Base-by-base conservation (phyloP, 2,329 filamentous ascomycete genomes). In the Monosporascus cannonballus region DNA sequence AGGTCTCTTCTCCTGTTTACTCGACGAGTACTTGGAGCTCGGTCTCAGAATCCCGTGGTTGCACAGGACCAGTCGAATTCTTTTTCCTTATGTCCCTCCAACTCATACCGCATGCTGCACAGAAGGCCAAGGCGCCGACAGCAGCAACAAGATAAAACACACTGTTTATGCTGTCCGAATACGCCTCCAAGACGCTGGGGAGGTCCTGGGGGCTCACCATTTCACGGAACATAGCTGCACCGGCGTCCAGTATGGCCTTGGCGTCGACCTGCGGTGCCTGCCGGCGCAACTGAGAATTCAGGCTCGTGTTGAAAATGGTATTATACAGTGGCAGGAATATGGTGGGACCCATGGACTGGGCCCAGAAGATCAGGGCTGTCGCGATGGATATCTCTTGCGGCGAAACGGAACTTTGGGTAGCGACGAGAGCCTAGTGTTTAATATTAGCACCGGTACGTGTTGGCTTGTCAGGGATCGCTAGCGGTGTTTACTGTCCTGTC, bases 31-130 rank as follows among this genome's bases (percentile, higher is more conserved):
- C 3, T 50, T 18, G 18, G 4, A 15, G 9, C 27, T 47, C 45
- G 27, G 17, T 44, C 41, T 53, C 51, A 44, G 22, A 18, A 37
- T 25, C 42, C 7, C 41, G 48, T 42, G 34, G 22, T 30, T 50
- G 42, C 14, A 44, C 42, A 34, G 48, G 48, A 7, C n/a, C 11
- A 27, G 45, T 38, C 30, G 42, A 22, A 9, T 49, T 42, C 56
- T 69, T 69, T 57, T 73, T 71, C 34, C 74, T 69, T 42, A 77
- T 68, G 57, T 73, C 71, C 11, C 69, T 70, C 68, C 73, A 77
- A 0, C 76, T 76, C 61, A 79, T 69, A 0, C 74, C 76, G 58
- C 70, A 73, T 0, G 68, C 64, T 2, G 68, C 61, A 1, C 71
- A 34, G 25, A 78, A 70, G 36, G 61, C 59, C 4, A 51, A 55